phyloP scores from a whole-genome alignment of 495 filamentous ascomycete species.

The Poronia punctata region DNA sequence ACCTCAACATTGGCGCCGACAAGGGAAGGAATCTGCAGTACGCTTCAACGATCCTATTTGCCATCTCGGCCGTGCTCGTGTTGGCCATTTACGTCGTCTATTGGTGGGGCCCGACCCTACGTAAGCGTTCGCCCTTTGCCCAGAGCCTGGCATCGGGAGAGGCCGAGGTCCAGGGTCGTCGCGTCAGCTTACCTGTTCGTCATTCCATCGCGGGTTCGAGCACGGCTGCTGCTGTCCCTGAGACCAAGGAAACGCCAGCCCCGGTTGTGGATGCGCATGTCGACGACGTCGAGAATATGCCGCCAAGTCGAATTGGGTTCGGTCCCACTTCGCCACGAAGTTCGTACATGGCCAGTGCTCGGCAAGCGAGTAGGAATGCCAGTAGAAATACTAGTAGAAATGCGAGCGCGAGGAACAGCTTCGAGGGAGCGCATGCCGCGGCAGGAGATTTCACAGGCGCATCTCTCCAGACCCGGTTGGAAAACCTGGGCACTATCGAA shows the following conservation, averaged over 20 bases:
- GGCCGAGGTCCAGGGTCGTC: constrained; percentile 31
- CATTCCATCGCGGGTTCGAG: constrained; percentile 11
- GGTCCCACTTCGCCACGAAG: constrained; percentile 13
- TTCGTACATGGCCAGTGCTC: constrained; percentile 21
- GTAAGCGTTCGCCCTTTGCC: constrained; percentile 66
- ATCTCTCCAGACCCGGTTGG: too few relatives aligned
- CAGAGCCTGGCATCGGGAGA: constrained; percentile 56
- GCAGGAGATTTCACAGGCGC: too few relatives aligned
- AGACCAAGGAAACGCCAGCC: neutral
- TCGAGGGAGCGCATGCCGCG: too few relatives aligned
- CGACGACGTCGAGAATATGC: constrained; percentile 7
- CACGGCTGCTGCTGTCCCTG: neutral
- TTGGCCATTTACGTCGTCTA: constrained; percentile 71
- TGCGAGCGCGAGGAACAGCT: constrained; percentile 16
- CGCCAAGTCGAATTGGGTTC: neutral
- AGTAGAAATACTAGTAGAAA: constrained; percentile 20
- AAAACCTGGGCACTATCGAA: too few relatives aligned
- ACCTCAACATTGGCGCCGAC: constrained; percentile 49
- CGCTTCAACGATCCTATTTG: constrained; percentile 65
- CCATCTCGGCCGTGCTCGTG: constrained; percentile 63
- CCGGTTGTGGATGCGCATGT: neutral
- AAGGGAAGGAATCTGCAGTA: constrained; percentile 53
- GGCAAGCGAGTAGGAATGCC: constrained; percentile 20
- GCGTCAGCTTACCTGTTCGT: constrained; percentile 21
- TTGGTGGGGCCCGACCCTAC: constrained; percentile 62